These are phyloP conservation scores for Volvox carteri DNA, from an alignment of 163 green algal species.

Conservation along the genomic window DNA sequence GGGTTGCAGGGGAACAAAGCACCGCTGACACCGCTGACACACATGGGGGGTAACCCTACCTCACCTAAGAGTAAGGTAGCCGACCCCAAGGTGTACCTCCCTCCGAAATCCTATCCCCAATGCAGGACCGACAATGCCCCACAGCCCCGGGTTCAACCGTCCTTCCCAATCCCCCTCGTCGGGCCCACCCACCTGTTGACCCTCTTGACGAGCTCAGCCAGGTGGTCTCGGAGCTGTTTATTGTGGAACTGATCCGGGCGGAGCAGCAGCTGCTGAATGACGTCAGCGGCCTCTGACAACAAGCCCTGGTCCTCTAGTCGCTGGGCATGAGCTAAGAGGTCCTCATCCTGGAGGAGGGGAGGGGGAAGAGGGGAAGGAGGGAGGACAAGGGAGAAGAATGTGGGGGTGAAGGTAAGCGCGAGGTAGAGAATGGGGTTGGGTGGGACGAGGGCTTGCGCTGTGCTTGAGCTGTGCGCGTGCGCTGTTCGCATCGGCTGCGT, in stretches of 20 bases:
- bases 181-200: conserved; percentile 45
- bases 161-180: too few relatives aligned
- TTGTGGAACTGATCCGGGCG: conserved; percentile 40
- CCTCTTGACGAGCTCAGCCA: conserved; percentile 4
- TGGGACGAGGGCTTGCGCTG: too few relatives aligned
- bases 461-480: too few relatives aligned
- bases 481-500: too few relatives aligned
- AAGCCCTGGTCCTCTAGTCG: conserved; percentile 23
- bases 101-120: too few relatives aligned
- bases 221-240: conserved; percentile 5
- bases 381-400: neutral
- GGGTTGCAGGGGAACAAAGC: too few relatives aligned
- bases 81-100: too few relatives aligned
- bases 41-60: too few relatives aligned
- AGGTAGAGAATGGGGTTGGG: neutral
- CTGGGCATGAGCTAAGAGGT: conserved; percentile 11
- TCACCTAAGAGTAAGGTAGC: too few relatives aligned
- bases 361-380: neutral
- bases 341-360: conserved; percentile 13
- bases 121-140: too few relatives aligned
- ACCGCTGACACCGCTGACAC: too few relatives aligned
- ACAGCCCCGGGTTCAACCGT: too few relatives aligned
- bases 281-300: conserved; percentile 20
- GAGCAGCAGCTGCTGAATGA: conserved; percentile 15
- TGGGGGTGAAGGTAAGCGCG: neutral